phyloP scores from a whole-genome alignment of 768 basidiomycete genomes.

The Leccinum variicolor region DNA sequence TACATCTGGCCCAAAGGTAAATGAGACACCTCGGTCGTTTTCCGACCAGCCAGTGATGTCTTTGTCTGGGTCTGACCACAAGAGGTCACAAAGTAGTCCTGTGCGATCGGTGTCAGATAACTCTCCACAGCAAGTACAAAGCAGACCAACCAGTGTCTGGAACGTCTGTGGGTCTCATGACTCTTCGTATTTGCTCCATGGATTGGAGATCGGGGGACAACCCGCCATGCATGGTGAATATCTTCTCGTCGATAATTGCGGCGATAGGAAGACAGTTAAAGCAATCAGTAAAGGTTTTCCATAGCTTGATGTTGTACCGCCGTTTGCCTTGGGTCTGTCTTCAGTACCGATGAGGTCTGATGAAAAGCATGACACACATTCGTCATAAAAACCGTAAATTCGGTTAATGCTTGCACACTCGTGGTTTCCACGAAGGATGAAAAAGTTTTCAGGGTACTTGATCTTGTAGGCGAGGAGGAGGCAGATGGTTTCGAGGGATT shows the following conservation, averaged over 20 bases:
- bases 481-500: slow-evolving; percentile 99
- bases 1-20: slow-evolving; percentile 98
- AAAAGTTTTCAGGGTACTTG: slow-evolving; percentile 99
- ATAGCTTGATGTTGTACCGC: slow-evolving; percentile 99
- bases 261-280: slow-evolving; percentile 99
- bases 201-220: slow-evolving; percentile 96
- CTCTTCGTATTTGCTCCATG: slow-evolving; percentile 99
- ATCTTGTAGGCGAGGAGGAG: slow-evolving; percentile 99
- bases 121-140: not conserved
- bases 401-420: slow-evolving; percentile 99
- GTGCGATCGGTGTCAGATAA: slow-evolving; percentile 7
- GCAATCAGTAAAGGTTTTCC: slow-evolving; percentile 99
- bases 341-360: slow-evolving; percentile 9
- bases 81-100: slow-evolving; percentile 93
- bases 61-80: slow-evolving; percentile 99
- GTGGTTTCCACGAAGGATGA: slow-evolving; percentile 98
- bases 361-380: slow-evolving; percentile 63
- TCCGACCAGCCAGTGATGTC: slow-evolving; percentile 99
- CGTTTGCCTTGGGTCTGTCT: slow-evolving; percentile 75
- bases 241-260: slow-evolving; percentile 99
- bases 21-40: slow-evolving; percentile 98
- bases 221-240: slow-evolving; percentile 99
- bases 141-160: slow-evolving; percentile 83
- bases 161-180: slow-evolving; percentile 98
- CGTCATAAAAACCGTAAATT: slow-evolving; percentile 99